Evolutionary conservation across 371 early-diverging fungal genomes (phyloP).

Genomic region (Mucor racemosus): DNA sequence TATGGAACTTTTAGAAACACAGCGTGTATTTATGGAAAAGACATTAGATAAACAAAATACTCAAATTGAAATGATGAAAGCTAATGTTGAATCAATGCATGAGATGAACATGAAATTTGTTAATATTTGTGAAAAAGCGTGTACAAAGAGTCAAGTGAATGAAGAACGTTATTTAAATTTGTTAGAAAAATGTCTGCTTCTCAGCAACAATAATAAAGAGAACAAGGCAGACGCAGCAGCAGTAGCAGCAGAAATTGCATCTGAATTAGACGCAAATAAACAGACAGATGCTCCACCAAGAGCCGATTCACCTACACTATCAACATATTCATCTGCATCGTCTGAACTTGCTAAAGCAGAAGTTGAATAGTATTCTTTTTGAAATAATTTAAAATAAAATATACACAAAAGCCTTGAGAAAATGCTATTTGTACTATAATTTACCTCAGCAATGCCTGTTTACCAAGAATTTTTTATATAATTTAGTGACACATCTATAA

Average conservation of each 20-base stretch:
- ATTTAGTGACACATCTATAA: too few relatives aligned
- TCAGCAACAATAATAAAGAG: neutral
- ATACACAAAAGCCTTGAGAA: too few relatives aligned
- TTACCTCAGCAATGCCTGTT: too few relatives aligned
- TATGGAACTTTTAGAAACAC: neutral
- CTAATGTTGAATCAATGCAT: slow-evolving; percentile 5
- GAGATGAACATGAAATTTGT: slow-evolving; percentile 15
- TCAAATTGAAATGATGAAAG: slow-evolving; percentile 10
- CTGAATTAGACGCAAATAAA: too few relatives aligned
- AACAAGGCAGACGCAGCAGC: neutral
- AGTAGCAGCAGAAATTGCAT: neutral
- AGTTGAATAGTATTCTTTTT: too few relatives aligned
- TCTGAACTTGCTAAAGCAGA: neutral
- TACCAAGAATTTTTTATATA: too few relatives aligned
- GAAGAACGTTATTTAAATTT: slow-evolving; percentile 14
- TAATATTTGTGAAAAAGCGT: slow-evolving; percentile 8
- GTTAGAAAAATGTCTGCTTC: slow-evolving; percentile 5
- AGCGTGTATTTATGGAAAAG: slow-evolving; percentile 12
- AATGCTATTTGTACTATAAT: too few relatives aligned
- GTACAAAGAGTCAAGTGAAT: neutral
- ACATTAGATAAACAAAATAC: slow-evolving; percentile 1
- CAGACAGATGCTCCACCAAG: too few relatives aligned
- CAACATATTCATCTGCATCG: neutral
- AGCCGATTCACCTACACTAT: neutral
- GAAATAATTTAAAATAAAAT: too few relatives aligned